Base-by-base conservation (phyloP, 805 yeast species). In the Naumovozyma baii region DNA sequence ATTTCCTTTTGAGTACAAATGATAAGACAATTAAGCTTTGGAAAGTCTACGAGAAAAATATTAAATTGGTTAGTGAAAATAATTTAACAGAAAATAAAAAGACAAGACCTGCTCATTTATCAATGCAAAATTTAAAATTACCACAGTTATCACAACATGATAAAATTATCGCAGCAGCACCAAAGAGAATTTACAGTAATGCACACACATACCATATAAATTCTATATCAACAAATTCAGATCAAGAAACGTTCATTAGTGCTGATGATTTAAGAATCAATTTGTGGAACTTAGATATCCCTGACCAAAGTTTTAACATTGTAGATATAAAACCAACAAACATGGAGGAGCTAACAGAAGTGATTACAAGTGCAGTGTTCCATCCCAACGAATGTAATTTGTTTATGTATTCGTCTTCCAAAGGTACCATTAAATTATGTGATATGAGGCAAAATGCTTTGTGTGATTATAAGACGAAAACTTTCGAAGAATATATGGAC, bases 291-390 rank as follows among this genome's bases (percentile, higher is more conserved):
- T 70, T 90, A 50, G 87, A 85, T 39, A 84, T 87, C 50, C 86
- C 96, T 16, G 95, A 90, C 63, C 96, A 90, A 66, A 77, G 88
- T 53, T 92, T 92, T 66, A 94, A 92, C 63, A 92, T 92, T 49
- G 98, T 92, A 42, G 98, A 92, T 65, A 92, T 92, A 56, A 87
- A 94, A 62, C 99, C 99, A 8, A 84, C 87, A 5, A 87, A 87
- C 63, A 94, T 92, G 98, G 99, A 92, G 68, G 99, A 92, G 66
- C 74, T 92, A 53, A 90, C 98, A 9, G 98, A 92, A 63, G 98
- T 92, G 38, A 90, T 92, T 48, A 92, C 99, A 15, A 76, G 88
- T 55, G 94, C 97, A 2, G 95, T 87, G 61, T 94, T 94, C 68
- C 97, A 94, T 62, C 98, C 99, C 13, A 65, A 69, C 34, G 79